phyloP scores from a whole-genome alignment of 2,329 filamentous ascomycete genomes.

The Colletotrichum sojae region DNA sequence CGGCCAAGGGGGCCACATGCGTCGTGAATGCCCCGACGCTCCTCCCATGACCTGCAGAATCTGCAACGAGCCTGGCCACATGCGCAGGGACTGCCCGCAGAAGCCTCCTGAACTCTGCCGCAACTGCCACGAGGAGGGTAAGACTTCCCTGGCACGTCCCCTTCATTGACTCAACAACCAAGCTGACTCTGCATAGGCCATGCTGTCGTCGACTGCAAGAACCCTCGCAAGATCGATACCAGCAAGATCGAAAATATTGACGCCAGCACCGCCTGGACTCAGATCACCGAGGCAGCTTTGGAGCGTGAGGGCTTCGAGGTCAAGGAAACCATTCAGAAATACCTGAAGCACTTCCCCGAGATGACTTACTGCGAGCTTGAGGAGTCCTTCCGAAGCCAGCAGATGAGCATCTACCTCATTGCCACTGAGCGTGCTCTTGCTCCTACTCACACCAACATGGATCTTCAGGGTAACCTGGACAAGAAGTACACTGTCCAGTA shows the following conservation, averaged over 20 bases:
- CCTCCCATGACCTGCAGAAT: conserved; percentile 71
- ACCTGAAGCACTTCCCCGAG: conserved; percentile 72
- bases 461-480: conserved; percentile 77
- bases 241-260: conserved; percentile 62
- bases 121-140: conserved; percentile 75
- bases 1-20: conserved; percentile 66
- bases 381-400: conserved; percentile 67
- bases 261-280: conserved; percentile 71
- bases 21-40: conserved; percentile 74
- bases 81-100: conserved; percentile 74
- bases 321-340: conserved; percentile 72
- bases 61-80: conserved; percentile 70
- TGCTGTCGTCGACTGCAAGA: conserved; percentile 67
- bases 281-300: conserved; percentile 65
- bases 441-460: conserved; percentile 77
- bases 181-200: conserved; percentile 63
- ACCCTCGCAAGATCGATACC: conserved; percentile 71
- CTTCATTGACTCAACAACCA: background rate
- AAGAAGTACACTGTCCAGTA: conserved; percentile 76
- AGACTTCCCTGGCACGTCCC: conserved; percentile 33
- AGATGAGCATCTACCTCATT: conserved; percentile 73
- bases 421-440: conserved; percentile 71
- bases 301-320: conserved; percentile 74
- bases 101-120: conserved; percentile 70
- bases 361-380: conserved; percentile 75